Base-by-base conservation (phyloP, 1,284 basidiomycete species). In the Malassezia yamatoensis region DNA sequence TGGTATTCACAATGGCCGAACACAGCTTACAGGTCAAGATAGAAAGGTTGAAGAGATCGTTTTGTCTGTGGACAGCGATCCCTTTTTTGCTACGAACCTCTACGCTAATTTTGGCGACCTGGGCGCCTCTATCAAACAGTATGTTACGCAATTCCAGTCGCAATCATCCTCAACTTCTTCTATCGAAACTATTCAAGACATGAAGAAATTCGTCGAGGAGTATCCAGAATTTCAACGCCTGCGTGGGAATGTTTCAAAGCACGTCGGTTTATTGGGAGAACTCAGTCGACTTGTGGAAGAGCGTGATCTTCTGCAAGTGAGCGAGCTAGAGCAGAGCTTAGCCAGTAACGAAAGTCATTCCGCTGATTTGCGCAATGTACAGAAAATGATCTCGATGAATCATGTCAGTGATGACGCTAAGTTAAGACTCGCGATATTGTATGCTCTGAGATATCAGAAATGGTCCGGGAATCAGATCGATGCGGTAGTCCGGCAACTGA, bases 191-290 rank as follows among this genome's bases (percentile, higher is more conserved):
- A 90, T 98, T 56, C 79, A 85, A 8, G 94, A 99, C 70, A 71
- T 72, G 70, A 70, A 68, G 53, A 54, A 63, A 13, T 99, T 99
- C 69, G 87, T 99, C 3, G 94, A 99, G 74, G 91, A 96, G 67
- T 99, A 96, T 77, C 94, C 94, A 2, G 94, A 98, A 76, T 96
- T 98, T 75, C 81, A 85, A 63, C 91, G 91, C 71, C 80, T 98
- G 33, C 90, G 94, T 3, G 91, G 91, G 20, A 99, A 99, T 75
- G 94, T 99, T 33, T 90, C 87, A 77, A 99, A 98, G 77, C 94
- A 98, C 71, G 94, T 98, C 20, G 87, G 91, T 8, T 78, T 99
- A 11, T 90, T 99, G 0, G 93, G 93, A 36, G 94, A 98, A 76
- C 81, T 99, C 58, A 94, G 90, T 71, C 80, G 90, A 56, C 76